Evolutionary conservation across 2,329 filamentous ascomycete genomes (phyloP).

Genomic region (Diplodia intermedia): DNA sequence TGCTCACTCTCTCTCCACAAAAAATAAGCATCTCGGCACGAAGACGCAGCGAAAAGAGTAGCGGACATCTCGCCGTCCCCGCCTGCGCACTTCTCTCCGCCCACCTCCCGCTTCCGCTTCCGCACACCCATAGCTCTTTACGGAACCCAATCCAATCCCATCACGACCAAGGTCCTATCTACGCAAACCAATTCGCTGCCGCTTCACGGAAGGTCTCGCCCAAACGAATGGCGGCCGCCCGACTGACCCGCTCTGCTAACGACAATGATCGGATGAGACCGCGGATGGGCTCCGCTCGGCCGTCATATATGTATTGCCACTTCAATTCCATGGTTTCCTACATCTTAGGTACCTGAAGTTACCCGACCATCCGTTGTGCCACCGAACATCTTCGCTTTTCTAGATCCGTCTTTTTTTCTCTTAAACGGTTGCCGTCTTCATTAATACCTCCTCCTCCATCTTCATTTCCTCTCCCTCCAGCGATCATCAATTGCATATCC

Average conservation of each 20-base stretch:
- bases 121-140: slow-evolving; percentile 2
- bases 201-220: background rate
- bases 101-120: background rate
- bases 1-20: slow-evolving; percentile 1
- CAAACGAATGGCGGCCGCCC: background rate
- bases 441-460: background rate
- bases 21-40: slow-evolving; percentile 20
- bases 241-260: background rate
- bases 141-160: slow-evolving; percentile 11
- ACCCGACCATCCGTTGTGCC: background rate
- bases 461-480: background rate
- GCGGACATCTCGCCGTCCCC: slow-evolving; percentile 29
- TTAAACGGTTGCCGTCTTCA: background rate
- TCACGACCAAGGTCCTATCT: background rate
- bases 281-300: slow-evolving; percentile 5
- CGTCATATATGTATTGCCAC: slow-evolving; percentile 6
- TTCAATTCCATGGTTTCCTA: slow-evolving; percentile 16
- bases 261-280: slow-evolving; percentile 4
- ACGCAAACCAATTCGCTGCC: background rate
- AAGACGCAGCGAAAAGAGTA: slow-evolving; percentile 20
- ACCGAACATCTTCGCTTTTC: too few species aligned
- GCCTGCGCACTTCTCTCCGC: slow-evolving; percentile 29
- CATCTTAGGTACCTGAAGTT: background rate
- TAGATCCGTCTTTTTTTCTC: background rate
- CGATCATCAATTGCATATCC: background rate